Evolutionary conservation across 1,139 yeast species (phyloP).

Genomic region (Spathaspora sp.): DNA sequence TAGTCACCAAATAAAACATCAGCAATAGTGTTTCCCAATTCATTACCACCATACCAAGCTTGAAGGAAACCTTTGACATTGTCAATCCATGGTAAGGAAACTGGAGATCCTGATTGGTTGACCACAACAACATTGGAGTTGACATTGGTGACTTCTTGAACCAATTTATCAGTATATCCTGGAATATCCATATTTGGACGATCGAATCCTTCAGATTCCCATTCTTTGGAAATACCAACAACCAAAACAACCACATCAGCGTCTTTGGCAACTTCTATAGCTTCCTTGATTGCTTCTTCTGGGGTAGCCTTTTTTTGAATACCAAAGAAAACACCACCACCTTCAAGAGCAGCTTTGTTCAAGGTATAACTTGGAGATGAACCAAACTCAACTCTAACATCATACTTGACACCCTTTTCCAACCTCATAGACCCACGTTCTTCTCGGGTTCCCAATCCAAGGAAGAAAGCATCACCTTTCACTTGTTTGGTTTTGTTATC

Average conservation of each 20-base stretch:
- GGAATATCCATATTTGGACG: slow-evolving; percentile 35
- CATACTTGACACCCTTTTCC: slow-evolving; percentile 42
- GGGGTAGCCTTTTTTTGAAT: slow-evolving; percentile 14
- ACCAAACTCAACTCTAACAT: slow-evolving; percentile 50
- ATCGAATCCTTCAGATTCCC: slow-evolving; percentile 30
- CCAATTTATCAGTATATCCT: slow-evolving; percentile 41
- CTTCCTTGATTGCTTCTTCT: slow-evolving; percentile 39
- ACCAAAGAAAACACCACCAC: slow-evolving; percentile 27
- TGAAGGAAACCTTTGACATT: slow-evolving; percentile 45
- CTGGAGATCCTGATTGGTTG: slow-evolving; percentile 59
- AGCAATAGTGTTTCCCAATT: slow-evolving; percentile 28
- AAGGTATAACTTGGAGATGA: slow-evolving; percentile 43
- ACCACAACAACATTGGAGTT: slow-evolving; percentile 50
- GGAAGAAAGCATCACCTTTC: slow-evolving; percentile 38
- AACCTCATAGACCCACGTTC: slow-evolving; percentile 37
- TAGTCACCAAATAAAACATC: slow-evolving; percentile 30
- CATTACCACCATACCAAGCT: slow-evolving; percentile 33
- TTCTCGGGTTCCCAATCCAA: slow-evolving; percentile 48
- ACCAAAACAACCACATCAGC: slow-evolving; percentile 37
- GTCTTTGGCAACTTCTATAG: slow-evolving; percentile 16
- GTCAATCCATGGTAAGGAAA: slow-evolving; percentile 51
- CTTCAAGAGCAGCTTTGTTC: slow-evolving; percentile 10
- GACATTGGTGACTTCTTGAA: slow-evolving; percentile 39
- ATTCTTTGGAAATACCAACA: slow-evolving; percentile 31
- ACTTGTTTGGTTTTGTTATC: slow-evolving; percentile 52